Base-by-base conservation (phyloP, 768 basidiomycete genomes). In the Calocybe cyanea region DNA sequence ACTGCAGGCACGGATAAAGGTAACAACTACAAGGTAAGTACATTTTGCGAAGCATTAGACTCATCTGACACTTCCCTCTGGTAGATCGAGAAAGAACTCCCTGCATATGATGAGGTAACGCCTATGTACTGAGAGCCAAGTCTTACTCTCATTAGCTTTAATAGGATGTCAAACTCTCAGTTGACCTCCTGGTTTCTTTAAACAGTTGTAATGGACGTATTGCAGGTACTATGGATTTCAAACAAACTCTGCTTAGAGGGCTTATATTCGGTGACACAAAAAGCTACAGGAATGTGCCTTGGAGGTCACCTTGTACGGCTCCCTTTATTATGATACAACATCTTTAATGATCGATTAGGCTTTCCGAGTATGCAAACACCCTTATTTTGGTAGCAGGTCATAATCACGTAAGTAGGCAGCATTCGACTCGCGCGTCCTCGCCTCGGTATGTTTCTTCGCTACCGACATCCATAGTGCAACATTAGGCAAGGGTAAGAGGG, bases 371-470 rank as follows among this genome's bases (percentile, higher is more conserved):
- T 53, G 67, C 54, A n/a, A 17, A 10, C 4, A 30, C 23, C 5
- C 36, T 30, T 9, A 23, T 13, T 34, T 36, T 40, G n/a, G n/a
- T 17, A 15, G 11, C 31, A 10, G n/a, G n/a, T 24, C 18, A 46
- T 6, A 21, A 37, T 23, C 20, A 23, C 30, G 17, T 28, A 35
- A 35, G 4, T 47, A 94, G 90, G 90, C 90, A 39, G 89, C 92
- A 0, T 93, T 97, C 59, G 87, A 98, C 61, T 69, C 76, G 4
- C 81, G 94, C 25, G 78, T 96, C 18, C 71, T 90, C 2, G 72
- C 94, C 0, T 76, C 89, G 0, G 88, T 95, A 33, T 96, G 93
- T 67, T 97, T 90, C 71, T 98, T 97, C 59, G 92, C 88, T 1
- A 98, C 95, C 13, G 93, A 95, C 61, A 81, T 98, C 37, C 95